A percentile compares a stretch with the other conserved stretches of the same genome.
Evolutionary conservation across 805 yeast genomes (phyloP).

Genomic region (Suhomyces sp.): DNA sequence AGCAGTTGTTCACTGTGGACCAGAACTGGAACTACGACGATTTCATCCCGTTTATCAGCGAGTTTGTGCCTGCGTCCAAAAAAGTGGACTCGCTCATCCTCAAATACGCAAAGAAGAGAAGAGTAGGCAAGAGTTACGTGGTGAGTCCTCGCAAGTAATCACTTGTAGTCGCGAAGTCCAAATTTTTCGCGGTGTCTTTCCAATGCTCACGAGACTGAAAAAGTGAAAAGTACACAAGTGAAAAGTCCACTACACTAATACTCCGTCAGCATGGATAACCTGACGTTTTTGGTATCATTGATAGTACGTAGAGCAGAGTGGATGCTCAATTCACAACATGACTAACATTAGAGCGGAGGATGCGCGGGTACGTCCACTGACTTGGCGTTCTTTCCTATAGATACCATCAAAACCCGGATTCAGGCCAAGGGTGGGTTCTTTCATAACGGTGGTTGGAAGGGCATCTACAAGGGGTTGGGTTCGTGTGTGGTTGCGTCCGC

Average conservation of each 20-base stretch:
- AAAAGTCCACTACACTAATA: background rate
- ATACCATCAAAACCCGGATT: constrained; percentile 87
- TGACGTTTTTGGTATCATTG: constrained; percentile 27
- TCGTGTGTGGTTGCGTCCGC: constrained; percentile 94
- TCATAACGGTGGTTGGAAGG: constrained; percentile 87
- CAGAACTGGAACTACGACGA: constrained; percentile 41
- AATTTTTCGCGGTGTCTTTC: background rate
- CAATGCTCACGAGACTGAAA: background rate
- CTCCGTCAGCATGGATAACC: constrained; percentile 23
- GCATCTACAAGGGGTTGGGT: constrained; percentile 89
- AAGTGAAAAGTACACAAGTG: constrained; percentile 1
- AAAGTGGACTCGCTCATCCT: constrained; percentile 36
- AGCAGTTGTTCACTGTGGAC: constrained; percentile 24
- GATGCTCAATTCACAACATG: background rate
- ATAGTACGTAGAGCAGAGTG: constrained; percentile 24
- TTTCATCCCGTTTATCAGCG: constrained; percentile 31
- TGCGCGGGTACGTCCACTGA: constrained; percentile 97
- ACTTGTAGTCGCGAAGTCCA: background rate
- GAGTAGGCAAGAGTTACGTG: constrained; percentile 29
- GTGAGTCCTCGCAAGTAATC: constrained; percentile 16
- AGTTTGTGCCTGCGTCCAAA: constrained; percentile 32
- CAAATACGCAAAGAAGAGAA: constrained; percentile 36
- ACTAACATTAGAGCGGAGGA: constrained; percentile 63
- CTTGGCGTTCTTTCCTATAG: constrained; percentile 92
- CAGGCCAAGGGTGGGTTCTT: constrained; percentile 97